Evolutionary conservation across 345 rosid species (phyloP), one percentile per base, ranked within the genome.

Genomic region (Gossypium thurberi): DNA sequence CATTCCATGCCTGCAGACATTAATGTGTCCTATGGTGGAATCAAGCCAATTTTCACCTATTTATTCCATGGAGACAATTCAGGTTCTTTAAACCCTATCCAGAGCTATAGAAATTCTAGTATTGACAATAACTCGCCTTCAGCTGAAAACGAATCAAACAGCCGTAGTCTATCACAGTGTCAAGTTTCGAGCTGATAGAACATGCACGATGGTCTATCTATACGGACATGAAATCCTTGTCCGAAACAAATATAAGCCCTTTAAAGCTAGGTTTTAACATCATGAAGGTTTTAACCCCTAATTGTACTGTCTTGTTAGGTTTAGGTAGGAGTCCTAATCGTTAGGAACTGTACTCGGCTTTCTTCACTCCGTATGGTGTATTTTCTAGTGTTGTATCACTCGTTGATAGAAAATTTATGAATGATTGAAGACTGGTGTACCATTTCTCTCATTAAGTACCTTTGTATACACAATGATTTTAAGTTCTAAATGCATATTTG

Each of bases 101-200:
- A 75, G 12, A 87, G 83, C 33, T 64, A 65, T 23, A 83, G 71
- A 80, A 83, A 83, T 70, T 61, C 84, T 71, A 62, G 73, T 69
- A 47, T 82, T 8, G 89, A 82, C 65, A 82, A 80, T 59, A 84
- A 44, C 26, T 74, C 80, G 51, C 62, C 88, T 60, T 83, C 89
- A 10, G 55, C 76, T 12, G 84, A 59, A 25, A 89, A 82, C 58
- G 94, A 84, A n/a, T 88, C 88, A 0, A 83, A 70, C 56, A 93
- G 77, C 73, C 82, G 73, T 48, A 84, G 87, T 78, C 82, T 74
- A 65, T 85, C 89, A 12, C 87, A 87, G 78, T 79, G 83, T 3
- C 85, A 86, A 70, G 82, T 81, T 62, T 87, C 93, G 53, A 78
- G 75, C 76, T 85, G 81, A 87, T 79, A 69, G 56, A 12, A 8